phyloP scores from a whole-genome alignment of 768 basidiomycete genomes.

The Cystofilobasidium macerans region DNA sequence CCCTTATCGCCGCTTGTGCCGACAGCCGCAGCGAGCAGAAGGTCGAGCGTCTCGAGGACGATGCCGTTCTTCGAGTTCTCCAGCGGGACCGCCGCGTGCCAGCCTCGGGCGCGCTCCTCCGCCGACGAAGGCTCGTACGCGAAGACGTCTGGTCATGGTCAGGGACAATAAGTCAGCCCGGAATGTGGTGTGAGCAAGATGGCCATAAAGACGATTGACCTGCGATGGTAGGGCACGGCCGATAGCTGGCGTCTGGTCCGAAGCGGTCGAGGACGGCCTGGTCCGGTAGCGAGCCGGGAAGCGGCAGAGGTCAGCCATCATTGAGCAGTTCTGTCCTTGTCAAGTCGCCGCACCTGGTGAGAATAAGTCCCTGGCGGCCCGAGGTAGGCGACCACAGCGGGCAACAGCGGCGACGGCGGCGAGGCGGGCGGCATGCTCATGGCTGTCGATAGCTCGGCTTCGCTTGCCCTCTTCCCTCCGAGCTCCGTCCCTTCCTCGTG shows the following conservation, averaged over 20 bases:
- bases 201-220: neutral
- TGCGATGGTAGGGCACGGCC: slow-evolving; percentile 5
- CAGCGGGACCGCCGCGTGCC: slow-evolving; percentile 1
- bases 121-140: neutral
- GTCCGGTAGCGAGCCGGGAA: neutral
- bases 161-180: neutral
- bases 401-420: neutral
- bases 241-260: neutral
- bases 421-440: neutral
- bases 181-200: neutral
- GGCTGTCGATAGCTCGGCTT: neutral
- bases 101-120: neutral
- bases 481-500: too few species aligned
- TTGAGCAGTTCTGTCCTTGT: too few species aligned
- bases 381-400: slow-evolving; percentile 6
- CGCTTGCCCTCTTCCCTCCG: neutral
- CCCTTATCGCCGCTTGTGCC: neutral
- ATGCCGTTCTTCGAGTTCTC: slow-evolving; percentile 25
- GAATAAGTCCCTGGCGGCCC: slow-evolving; percentile 20
- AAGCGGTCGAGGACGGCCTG: slow-evolving; percentile 19
- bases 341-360: slow-evolving; percentile 12
- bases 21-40: neutral
- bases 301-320: neutral
- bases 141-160: slow-evolving; percentile 6
- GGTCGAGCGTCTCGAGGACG: slow-evolving; percentile 23